phyloP scores from a whole-genome alignment of 306 rosid genomes.

The Trichosanthes truncata region DNA sequence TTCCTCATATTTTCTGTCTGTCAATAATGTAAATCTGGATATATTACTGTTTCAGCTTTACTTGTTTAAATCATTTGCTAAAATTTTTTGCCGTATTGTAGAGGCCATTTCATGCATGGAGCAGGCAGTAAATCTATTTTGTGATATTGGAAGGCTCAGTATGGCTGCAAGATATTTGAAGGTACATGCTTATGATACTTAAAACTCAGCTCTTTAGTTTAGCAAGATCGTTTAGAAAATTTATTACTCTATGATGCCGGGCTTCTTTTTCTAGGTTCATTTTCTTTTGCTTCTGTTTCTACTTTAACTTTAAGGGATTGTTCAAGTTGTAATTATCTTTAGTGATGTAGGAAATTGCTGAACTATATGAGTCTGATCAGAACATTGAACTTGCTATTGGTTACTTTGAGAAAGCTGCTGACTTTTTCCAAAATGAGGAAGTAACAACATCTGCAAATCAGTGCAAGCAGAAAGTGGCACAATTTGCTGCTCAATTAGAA shows the following conservation, averaged over 20 bases:
- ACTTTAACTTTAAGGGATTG: not conserved
- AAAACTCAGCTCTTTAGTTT: not conserved
- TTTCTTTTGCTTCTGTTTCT: not conserved
- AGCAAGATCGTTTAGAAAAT: not conserved
- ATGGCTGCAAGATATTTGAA: slow-evolving; percentile 94
- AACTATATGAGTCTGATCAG: slow-evolving; percentile 76
- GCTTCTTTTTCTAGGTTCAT: not conserved
- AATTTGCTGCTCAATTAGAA: slow-evolving; percentile 83
- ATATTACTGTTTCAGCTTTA: not conserved
- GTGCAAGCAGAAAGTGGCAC: slow-evolving; percentile 98
- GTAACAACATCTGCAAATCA: slow-evolving; percentile 77
- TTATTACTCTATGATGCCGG: not conserved
- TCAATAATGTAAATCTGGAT: not conserved
- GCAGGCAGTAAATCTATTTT: slow-evolving; percentile 60
- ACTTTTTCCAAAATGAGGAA: slow-evolving; percentile 82
- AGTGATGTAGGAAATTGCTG: slow-evolving; percentile 76
- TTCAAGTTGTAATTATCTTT: slow-evolving; percentile 15
- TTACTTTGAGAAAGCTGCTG: slow-evolving; percentile 82
- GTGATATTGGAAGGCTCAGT: slow-evolving; percentile 96
- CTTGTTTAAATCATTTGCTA: not conserved
- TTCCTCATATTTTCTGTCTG: not conserved
- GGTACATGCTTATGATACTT: slow-evolving; percentile 28
- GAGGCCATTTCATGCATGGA: slow-evolving; percentile 78
- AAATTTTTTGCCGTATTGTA: slow-evolving; percentile 13
- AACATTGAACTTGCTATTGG: slow-evolving; percentile 66